Percentiles rank a stretch among this genome's conserved stretches.
phyloP scores from a whole-genome alignment of 768 basidiomycete species.

The Zangia roseola region DNA sequence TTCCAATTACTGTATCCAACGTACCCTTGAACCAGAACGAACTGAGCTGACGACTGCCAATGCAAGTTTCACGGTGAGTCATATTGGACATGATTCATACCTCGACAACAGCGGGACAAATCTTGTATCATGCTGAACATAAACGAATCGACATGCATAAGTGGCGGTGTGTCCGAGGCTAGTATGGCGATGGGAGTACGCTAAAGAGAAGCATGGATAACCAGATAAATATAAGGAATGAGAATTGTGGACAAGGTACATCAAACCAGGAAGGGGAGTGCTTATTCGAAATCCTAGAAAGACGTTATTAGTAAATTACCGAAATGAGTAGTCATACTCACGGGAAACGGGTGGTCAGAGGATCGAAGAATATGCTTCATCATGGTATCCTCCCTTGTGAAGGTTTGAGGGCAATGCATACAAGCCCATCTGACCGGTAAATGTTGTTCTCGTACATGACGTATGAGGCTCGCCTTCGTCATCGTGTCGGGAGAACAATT shows the following conservation, averaged over 20 bases:
- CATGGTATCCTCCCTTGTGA: constrained; percentile 6
- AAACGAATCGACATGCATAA: neutral
- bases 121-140: neutral
- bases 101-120: neutral
- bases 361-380: neutral
- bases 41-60: neutral
- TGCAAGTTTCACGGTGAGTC: neutral
- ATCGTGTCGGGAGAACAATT: neutral
- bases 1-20: neutral
- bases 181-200: neutral
- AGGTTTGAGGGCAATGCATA: neutral
- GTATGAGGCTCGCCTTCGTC: constrained; percentile 7
- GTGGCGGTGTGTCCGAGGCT: neutral
- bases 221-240: neutral
- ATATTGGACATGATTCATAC: constrained; percentile 6
- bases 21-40: neutral
- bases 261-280: too few relatives aligned
- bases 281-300: too few relatives aligned
- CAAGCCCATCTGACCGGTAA: constrained; percentile 13
- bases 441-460: constrained; percentile 13
- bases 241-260: neutral
- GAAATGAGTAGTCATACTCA: neutral
- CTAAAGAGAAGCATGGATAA: neutral
- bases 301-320: neutral
- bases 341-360: neutral